Evolutionary conservation across 441 rosid species (phyloP).

Genomic region (Adansonia gregorii): DNA sequence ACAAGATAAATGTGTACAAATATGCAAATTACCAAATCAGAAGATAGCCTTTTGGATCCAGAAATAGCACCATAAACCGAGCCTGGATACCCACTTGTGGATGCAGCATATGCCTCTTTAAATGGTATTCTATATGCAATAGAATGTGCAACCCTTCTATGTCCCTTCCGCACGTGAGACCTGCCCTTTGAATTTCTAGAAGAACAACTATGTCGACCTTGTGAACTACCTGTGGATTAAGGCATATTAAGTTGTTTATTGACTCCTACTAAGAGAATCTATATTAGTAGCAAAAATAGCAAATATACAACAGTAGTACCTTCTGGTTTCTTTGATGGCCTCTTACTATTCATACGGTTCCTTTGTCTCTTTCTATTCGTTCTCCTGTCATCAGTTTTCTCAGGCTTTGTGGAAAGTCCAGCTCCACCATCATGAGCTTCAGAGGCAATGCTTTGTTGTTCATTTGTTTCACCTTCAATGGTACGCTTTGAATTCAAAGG

Average conservation of each 20-base stretch:
- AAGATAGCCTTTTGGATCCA: constrained; percentile 26
- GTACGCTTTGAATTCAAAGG: constrained; percentile 8
- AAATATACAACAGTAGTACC: constrained; percentile 19
- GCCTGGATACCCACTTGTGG: neutral
- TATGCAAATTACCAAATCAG: constrained; percentile 30
- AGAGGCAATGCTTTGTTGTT: constrained; percentile 10
- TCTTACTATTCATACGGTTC: neutral
- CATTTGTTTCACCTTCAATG: constrained; percentile 21
- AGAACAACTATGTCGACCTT: constrained; percentile 11
- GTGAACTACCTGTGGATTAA: constrained; percentile 22
- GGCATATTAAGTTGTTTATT: neutral
- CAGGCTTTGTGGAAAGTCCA: constrained; percentile 15
- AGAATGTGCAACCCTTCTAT: constrained; percentile 17
- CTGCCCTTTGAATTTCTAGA: constrained; percentile 22
- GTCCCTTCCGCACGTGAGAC: constrained; percentile 21
- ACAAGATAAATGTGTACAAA: neutral
- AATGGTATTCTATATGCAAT: constrained; percentile 12
- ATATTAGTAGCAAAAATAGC: neutral
- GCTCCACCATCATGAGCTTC: constrained; percentile 13
- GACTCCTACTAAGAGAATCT: neutral
- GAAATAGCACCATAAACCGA: constrained; percentile 20
- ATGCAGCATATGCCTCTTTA: constrained; percentile 12
- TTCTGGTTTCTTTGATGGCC: constrained; percentile 18
- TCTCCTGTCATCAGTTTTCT: constrained; percentile 17
- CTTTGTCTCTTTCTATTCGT: constrained; percentile 27